Evolutionary conservation across 2,329 filamentous ascomycete genomes (phyloP), one percentile per base, ranked within the genome.

Genomic region (Sporothrix euskadiensis): DNA sequence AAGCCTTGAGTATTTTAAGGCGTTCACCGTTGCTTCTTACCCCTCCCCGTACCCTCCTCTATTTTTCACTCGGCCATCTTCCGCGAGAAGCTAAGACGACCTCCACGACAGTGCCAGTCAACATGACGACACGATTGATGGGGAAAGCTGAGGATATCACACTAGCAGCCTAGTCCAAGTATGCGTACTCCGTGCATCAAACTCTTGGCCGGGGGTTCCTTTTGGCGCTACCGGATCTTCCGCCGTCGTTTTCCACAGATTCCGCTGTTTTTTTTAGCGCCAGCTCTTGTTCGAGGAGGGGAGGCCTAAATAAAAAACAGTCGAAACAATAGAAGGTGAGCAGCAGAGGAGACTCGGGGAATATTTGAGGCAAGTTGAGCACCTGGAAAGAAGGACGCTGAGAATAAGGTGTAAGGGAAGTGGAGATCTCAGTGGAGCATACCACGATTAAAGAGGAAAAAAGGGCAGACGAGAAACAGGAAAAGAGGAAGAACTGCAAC

Each of bases 171-270:
- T 44, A 8, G 41, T 44, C 41, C 35, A 35, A 35, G 35, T 35
- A 26, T 26, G 26, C 26, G 26, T 41, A 41, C 39, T 41, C 39
- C 39, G 39, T 44, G 12, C 41, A 12, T 44, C 9, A 44, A 44
- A 14, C 41, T 44, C 41, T 12, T 56, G 52, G 52, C 52, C n/a
- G 12, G 47, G 47, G 47, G 47, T 3, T 56, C 30, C 2, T n/a
- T 59, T 35, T 59, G 30, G 56, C 56, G 56, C 56, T 35, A 35
- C 44, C 44, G 14, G 59, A 65, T 65, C 59, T n/a, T 12, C 59
- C 59, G n/a, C 59, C 59, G 59, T 41, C 59, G 59, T 22, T 44
- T 65, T 59, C 16, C 14, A 49, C 44, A 16, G 14, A 5, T 59
- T 35, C 19, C 14, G 12, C 14, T 22, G 10, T 57, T 22, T 26